These are phyloP conservation scores for Penicillium palitans DNA, from an alignment of 2,329 filamentous ascomycete species.

Conservation along the genomic window DNA sequence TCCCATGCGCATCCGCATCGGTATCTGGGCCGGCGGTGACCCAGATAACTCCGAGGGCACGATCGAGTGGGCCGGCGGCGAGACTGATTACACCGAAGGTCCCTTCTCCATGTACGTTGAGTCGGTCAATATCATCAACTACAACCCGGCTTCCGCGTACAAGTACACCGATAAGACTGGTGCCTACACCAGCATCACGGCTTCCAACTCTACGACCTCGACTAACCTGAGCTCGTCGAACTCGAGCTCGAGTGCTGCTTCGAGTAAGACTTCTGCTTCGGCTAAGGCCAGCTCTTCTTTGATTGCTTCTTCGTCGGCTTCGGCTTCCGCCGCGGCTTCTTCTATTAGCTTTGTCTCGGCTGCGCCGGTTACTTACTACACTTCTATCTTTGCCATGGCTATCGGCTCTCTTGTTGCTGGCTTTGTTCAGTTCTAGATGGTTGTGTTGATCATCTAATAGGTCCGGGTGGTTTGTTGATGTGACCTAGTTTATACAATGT, in stretches of 20 bases:
- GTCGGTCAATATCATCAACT: conserved; percentile 58
- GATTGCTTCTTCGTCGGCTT: conserved; percentile 15
- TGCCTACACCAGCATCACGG: conserved; percentile 63
- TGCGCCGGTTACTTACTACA: conserved; percentile 17
- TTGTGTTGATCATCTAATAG: not conserved
- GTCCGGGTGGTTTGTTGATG: not conserved
- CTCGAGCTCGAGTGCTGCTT: not conserved
- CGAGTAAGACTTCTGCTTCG: not conserved
- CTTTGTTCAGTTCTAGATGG: not conserved
- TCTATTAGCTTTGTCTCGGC: conserved; percentile 1
- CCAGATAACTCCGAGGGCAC: conserved; percentile 47
- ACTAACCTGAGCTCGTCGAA: conserved; percentile 28
- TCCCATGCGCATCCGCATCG: conserved; percentile 69
- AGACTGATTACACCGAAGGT: conserved; percentile 63
- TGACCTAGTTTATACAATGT: not conserved
- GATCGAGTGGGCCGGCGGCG: conserved; percentile 69
- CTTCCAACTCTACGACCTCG: conserved; percentile 5
- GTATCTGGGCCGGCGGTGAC: conserved; percentile 67
- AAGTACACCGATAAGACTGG: conserved; percentile 63
- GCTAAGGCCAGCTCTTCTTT: conserved; percentile 14
- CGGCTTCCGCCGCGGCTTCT: conserved; percentile 3
- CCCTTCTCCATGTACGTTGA: conserved; percentile 76
- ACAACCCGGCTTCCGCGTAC: conserved; percentile 63
- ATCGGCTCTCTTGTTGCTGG: not conserved
- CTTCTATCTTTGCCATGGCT: not conserved